Evolutionary conservation across 1,139 yeast genomes (phyloP).

Genomic region (Candida sojae): DNA sequence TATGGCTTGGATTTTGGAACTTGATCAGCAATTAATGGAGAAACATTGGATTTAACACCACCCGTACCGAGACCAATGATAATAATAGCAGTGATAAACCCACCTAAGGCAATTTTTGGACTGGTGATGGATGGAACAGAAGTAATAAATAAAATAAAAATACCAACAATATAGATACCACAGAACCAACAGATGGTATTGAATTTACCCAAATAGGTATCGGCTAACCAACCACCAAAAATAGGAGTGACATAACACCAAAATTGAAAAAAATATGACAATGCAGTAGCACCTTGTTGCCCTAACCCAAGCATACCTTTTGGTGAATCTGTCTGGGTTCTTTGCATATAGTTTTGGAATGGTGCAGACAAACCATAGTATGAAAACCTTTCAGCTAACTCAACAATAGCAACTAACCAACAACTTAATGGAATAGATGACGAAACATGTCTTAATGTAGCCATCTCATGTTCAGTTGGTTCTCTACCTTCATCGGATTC

Average conservation of each 20-base stretch:
- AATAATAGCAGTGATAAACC: constrained; percentile 60
- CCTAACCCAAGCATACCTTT: constrained; percentile 66
- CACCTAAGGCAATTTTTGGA: constrained; percentile 47
- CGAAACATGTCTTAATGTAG: constrained; percentile 40
- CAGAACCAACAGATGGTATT: constrained; percentile 65
- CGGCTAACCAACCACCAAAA: constrained; percentile 74
- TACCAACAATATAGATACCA: constrained; percentile 61
- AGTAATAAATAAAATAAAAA: constrained; percentile 64
- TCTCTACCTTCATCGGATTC: constrained; percentile 22
- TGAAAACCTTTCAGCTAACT: constrained; percentile 80
- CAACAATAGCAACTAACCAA: constrained; percentile 76
- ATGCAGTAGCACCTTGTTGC: constrained; percentile 67
- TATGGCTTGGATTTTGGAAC: constrained; percentile 40
- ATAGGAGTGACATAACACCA: constrained; percentile 83
- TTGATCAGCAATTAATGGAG: constrained; percentile 81
- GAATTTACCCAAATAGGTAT: constrained; percentile 71
- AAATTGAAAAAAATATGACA: constrained; percentile 74
- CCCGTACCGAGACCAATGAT: constrained; percentile 78
- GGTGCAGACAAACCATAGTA: constrained; percentile 78
- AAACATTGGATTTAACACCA: constrained; percentile 75
- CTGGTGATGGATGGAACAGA: constrained; percentile 64
- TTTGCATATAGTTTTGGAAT: constrained; percentile 75
- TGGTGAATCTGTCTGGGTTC: constrained; percentile 42
- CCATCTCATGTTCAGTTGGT: constrained; percentile 40
- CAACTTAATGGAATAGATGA: constrained; percentile 45